Evolutionary conservation across 1,284 basidiomycete genomes (phyloP), one percentile per base, ranked within the genome.

Genomic region (Microbotryum saponariae): DNA sequence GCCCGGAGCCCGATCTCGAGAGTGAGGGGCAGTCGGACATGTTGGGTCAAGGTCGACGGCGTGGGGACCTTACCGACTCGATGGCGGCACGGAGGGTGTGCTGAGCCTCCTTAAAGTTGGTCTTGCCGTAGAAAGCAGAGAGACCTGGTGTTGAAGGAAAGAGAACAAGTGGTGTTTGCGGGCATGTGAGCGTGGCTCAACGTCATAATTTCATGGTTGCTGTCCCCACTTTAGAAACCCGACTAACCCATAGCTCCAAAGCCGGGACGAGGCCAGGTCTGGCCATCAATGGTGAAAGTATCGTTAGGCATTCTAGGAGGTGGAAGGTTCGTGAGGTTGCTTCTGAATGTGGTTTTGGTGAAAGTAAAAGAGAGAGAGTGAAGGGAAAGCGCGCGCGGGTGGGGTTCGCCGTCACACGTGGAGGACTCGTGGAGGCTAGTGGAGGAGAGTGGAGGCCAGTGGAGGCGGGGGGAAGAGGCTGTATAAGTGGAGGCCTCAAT

Each of bases 21-120:
- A 14, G 4, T 8, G 16, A 37, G 20, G 16, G 47, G 10, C 6
- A 18, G n/a, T n/a, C n/a, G 27, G 8, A 21, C 31, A 21, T 33
- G 6, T 4, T 18, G 21, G 23, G 18, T 21, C 12, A 18, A 5
- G 12, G 14, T 53, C 12, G 37, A 10, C 47, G n/a, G 3, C 1
- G 8, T 6, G 31, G 16, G 20, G 1, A 23, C 21, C 64, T 50
- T 6, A 61, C 65, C 16, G 69, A 59, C 42, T 68, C 62, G 47
- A 70, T 60, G 7, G 69, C 63, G 23, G 63, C 59, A 45, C 65
- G 48, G 7, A 70, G 54, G 3, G 63, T 62, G 3, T 27, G 31
- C 49, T 70, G 65, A 6, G 54, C 50, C 16, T 61, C 31, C 20
- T 67, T 67, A 25, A 62, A 55, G 45, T 64, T 54, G 6, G 51